A percentile compares a stretch with the other conserved stretches of the same genome.
These are phyloP conservation scores for Neonectria punicea DNA, from an alignment of 2,329 filamentous ascomycete species.

Conservation along the genomic window DNA sequence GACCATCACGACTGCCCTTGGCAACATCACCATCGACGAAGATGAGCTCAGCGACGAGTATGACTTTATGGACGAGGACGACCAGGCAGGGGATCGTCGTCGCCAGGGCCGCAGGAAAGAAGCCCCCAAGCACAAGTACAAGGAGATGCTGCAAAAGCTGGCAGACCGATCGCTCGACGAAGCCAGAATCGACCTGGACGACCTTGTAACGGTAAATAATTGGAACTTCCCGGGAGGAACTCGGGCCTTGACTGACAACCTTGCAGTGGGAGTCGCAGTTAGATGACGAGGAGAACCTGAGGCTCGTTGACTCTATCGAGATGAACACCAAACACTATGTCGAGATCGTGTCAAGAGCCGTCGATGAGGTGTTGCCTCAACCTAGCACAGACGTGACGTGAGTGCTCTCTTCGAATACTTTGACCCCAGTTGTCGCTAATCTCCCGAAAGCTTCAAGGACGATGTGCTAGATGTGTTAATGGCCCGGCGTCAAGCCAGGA, in stretches of 20 bases:
- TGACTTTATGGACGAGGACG: constrained; percentile 89
- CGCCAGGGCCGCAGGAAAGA: constrained; percentile 59
- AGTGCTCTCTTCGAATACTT: constrained; percentile 39
- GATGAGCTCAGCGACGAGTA: constrained; percentile 90
- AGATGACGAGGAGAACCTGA: constrained; percentile 67
- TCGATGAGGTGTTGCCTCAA: constrained; percentile 86
- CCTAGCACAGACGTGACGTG: constrained; percentile 82
- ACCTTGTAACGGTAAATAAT: constrained; percentile 74
- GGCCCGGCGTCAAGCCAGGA: constrained; percentile 87
- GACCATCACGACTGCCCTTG: constrained; percentile 82
- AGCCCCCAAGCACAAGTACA: constrained; percentile 84
- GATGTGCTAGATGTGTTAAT: constrained; percentile 97
- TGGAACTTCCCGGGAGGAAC: background rate
- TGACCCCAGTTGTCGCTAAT: constrained; percentile 12
- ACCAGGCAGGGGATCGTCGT: constrained; percentile 65
- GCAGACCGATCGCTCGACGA: constrained; percentile 82
- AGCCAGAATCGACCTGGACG: constrained; percentile 88
- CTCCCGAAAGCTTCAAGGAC: constrained; percentile 81
- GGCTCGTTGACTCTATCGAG: constrained; percentile 86
- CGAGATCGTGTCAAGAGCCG: constrained; percentile 87
- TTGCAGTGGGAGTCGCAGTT: constrained; percentile 78
- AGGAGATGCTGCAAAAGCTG: constrained; percentile 85
- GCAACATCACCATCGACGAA: constrained; percentile 86
- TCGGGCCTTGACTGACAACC: constrained; percentile 30
- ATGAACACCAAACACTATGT: constrained; percentile 95